Conservation (phyloP, 108 stramenopile species). For the Parmales sp. region DNA sequence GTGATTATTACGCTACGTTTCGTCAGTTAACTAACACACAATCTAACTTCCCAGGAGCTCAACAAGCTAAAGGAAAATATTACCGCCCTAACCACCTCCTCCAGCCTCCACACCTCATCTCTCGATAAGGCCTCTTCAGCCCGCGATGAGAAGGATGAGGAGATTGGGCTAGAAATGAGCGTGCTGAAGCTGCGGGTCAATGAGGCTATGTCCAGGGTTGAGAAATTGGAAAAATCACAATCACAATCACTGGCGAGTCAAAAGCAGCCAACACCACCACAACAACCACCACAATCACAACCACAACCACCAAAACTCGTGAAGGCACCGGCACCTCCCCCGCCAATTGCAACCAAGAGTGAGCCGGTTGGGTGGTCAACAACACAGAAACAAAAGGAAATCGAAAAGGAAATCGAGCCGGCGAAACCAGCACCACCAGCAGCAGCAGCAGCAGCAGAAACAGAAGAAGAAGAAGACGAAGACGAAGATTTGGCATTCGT, state of each 20-base stretch:
- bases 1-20: neutral
- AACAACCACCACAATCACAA: neutral
- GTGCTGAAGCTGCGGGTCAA: neutral
- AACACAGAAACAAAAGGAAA: too few relatives aligned
- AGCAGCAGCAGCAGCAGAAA: neutral
- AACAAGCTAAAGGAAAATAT: too few relatives aligned
- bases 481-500: neutral
- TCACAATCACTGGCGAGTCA: too few relatives aligned
- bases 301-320: neutral
- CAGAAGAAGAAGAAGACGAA: neutral
- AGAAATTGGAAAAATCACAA: neutral
- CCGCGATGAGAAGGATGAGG: neutral
- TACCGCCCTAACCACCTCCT: neutral
- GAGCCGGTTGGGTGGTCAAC: too few relatives aligned
- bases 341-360: too few relatives aligned
- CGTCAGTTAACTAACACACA: neutral
- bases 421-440: too few relatives aligned
- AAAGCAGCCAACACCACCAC: neutral
- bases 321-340: neutral
- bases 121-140: neutral
- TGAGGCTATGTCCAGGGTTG: neutral
- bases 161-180: neutral
- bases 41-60: too few relatives aligned
- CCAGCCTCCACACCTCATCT: neutral
- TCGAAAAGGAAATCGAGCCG: too few relatives aligned